Conservation (phyloP, 2,329 filamentous ascomycete species). For the Fusarium sp. region DNA sequence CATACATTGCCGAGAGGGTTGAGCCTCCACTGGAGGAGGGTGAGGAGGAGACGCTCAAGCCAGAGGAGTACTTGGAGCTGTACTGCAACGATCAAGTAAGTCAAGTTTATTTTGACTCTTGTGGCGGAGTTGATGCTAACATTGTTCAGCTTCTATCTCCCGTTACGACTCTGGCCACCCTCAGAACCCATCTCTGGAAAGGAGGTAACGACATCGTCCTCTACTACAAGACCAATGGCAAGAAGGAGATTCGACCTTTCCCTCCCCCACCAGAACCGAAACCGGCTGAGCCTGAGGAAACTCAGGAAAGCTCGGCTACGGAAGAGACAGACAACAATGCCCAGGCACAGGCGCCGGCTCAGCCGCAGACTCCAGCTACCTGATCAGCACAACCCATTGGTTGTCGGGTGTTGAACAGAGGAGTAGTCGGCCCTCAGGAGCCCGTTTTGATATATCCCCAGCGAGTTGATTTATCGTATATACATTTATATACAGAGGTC, state of each 20-base stretch:
- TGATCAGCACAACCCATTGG: conserved; percentile 2
- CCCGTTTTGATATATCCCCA: conserved; percentile 14
- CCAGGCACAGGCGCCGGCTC: conserved; percentile 4
- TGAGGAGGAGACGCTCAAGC: conserved; percentile 72
- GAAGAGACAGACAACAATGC: conserved; percentile 32
- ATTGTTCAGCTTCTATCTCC: conserved; percentile 71
- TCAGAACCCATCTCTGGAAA: conserved; percentile 93
- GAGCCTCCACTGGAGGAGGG: conserved; percentile 74
- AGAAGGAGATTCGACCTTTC: conserved; percentile 69
- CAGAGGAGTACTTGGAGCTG: conserved; percentile 94
- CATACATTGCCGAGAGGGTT: conserved; percentile 92
- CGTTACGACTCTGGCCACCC: conserved; percentile 92
- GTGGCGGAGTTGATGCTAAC: conserved; percentile 12
- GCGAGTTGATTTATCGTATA: conserved; percentile 35
- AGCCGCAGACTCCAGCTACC: conserved; percentile 9
- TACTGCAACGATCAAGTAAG: conserved; percentile 93
- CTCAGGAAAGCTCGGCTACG: conserved; percentile 25
- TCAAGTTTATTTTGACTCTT: conserved; percentile 21
- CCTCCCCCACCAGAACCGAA: conserved; percentile 35
- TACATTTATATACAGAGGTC: conserved; percentile 42
- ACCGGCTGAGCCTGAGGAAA: conserved; percentile 36
- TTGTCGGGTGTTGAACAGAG: conserved; percentile 2
- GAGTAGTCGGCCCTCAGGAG: background rate
- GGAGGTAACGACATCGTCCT: conserved; percentile 92
- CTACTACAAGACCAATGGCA: conserved; percentile 92